These are phyloP conservation scores for Grammothele lineata DNA, from an alignment of 768 basidiomycete genomes.

Conservation along the genomic window DNA sequence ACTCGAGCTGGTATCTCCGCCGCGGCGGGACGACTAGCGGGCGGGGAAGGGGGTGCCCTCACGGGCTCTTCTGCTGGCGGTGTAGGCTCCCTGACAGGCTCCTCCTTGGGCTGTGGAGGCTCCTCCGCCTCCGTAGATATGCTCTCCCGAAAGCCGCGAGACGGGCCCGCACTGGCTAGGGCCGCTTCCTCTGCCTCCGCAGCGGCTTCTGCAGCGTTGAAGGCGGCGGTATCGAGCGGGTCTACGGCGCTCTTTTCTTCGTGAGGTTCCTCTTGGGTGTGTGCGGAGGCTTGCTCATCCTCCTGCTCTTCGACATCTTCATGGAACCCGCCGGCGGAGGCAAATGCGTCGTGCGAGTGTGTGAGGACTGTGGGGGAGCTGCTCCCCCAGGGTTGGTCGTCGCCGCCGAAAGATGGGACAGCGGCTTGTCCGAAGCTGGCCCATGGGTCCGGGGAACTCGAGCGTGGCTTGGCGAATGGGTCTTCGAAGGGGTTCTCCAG, in stretches of 20 bases:
- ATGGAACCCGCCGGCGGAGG: constrained; percentile 12
- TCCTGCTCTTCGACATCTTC: neutral
- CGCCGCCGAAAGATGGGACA: constrained; percentile 11
- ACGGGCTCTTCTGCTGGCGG: constrained; percentile 3
- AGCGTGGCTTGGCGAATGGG: constrained; percentile 59
- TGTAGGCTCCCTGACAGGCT: constrained; percentile 9
- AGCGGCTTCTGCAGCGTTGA: constrained; percentile 27
- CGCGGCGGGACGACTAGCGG: constrained; percentile 33
- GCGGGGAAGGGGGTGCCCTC: constrained; percentile 14
- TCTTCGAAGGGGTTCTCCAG: constrained; percentile 79
- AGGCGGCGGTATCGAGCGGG: constrained; percentile 39
- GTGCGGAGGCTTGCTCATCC: no score
- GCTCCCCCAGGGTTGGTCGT: constrained; percentile 15
- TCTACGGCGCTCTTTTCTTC: constrained; percentile 21
- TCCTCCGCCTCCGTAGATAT: constrained; percentile 17
- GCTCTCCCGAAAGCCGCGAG: constrained; percentile 23
- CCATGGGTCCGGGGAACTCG: constrained; percentile 76
- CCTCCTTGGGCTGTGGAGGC: constrained; percentile 2
- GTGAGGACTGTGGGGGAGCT: constrained; percentile 15
- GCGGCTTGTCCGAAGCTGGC: constrained; percentile 45
- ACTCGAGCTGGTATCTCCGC: constrained; percentile 27
- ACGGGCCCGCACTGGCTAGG: constrained; percentile 5
- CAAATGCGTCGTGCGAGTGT: constrained; percentile 16
- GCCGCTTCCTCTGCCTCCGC: constrained; percentile 11
- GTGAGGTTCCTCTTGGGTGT: neutral